phyloP scores from a whole-genome alignment of 208 protist genomes.

The Acanthamoeba quina region DNA sequence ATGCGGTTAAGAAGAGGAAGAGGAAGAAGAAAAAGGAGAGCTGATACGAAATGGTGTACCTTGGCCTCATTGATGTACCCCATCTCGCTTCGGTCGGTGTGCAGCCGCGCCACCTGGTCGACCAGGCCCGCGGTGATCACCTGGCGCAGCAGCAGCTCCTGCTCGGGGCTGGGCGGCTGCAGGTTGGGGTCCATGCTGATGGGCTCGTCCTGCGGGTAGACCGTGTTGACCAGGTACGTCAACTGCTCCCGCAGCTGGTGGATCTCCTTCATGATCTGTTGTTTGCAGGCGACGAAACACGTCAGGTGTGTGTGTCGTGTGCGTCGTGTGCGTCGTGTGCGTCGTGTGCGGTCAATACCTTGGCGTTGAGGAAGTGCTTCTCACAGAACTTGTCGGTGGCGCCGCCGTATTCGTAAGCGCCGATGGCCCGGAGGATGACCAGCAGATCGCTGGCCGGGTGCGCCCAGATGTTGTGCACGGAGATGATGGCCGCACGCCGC shows the following conservation, averaged over 20 bases:
- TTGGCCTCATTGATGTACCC: constrained; percentile 43
- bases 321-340: background rate
- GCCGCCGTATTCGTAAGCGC: constrained; percentile 69
- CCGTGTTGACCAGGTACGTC: constrained; percentile 52
- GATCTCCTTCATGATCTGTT: constrained; percentile 70
- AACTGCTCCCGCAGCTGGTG: constrained; percentile 69
- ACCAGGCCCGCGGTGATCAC: constrained; percentile 60
- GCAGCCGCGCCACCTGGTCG: constrained; percentile 47
- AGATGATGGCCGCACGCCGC: constrained; percentile 34
- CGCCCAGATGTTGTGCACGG: constrained; percentile 39
- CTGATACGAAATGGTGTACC: background rate
- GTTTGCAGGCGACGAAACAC: no score
- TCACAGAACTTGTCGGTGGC: constrained; percentile 58
- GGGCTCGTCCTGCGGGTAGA: constrained; percentile 22
- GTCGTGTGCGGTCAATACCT: background rate
- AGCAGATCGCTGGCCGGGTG: constrained; percentile 61
- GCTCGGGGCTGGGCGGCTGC: constrained; percentile 29
- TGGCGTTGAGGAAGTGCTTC: constrained; percentile 69
- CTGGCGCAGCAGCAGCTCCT: constrained; percentile 71
- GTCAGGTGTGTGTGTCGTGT: background rate
- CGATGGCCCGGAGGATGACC: constrained; percentile 67
- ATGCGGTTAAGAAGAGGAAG: background rate
- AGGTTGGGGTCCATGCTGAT: constrained; percentile 54
- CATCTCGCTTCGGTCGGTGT: constrained; percentile 48
- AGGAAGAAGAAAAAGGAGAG: background rate